A percentile compares a stretch with the other conserved stretches of the same genome.
Conservation (phyloP, 2,329 filamentous ascomycete genomes). For the Claviceps cyperi region DNA sequence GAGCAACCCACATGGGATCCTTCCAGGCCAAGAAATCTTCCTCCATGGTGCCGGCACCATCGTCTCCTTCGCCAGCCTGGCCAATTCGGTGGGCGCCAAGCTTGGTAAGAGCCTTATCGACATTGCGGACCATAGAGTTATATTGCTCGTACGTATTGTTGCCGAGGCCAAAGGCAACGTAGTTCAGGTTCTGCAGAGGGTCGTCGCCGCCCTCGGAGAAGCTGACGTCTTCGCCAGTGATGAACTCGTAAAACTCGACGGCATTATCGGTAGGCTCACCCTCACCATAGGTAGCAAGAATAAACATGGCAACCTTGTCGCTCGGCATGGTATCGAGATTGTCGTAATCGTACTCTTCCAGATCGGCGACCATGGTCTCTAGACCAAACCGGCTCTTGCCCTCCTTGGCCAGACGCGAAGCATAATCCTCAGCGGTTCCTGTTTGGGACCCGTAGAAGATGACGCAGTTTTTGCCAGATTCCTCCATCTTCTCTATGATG, state of each 20-base stretch:
- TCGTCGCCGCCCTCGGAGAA: slow-evolving; percentile 66
- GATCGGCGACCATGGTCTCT: slow-evolving; percentile 94
- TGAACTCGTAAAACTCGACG: slow-evolving; percentile 96
- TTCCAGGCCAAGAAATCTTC: slow-evolving; percentile 99
- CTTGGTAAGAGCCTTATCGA: slow-evolving; percentile 67
- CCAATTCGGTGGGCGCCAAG: slow-evolving; percentile 77
- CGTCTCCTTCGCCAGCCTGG: slow-evolving; percentile 83
- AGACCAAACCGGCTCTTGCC: slow-evolving; percentile 91
- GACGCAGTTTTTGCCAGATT: slow-evolving; percentile 90
- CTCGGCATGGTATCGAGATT: slow-evolving; percentile 78
- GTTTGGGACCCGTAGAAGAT: slow-evolving; percentile 99
- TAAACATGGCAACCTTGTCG: slow-evolving; percentile 88
- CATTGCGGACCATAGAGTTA: slow-evolving; percentile 93
- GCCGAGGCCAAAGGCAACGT: slow-evolving; percentile 87
- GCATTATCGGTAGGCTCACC: slow-evolving; percentile 98
- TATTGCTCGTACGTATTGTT: slow-evolving; percentile 99
- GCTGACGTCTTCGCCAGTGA: slow-evolving; percentile 63
- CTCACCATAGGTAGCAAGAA: slow-evolving; percentile 94
- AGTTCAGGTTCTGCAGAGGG: slow-evolving; percentile 72
- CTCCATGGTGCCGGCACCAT: slow-evolving; percentile 98
- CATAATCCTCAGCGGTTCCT: slow-evolving; percentile 95
- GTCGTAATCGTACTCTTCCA: slow-evolving; percentile 96
- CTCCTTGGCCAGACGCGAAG: slow-evolving; percentile 89
- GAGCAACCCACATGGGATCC: slow-evolving; percentile 91
- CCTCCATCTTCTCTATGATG: slow-evolving; percentile 90